Conservation (phyloP, 2,329 filamentous ascomycete species). For the Pseudogymnoascus sp. region DNA sequence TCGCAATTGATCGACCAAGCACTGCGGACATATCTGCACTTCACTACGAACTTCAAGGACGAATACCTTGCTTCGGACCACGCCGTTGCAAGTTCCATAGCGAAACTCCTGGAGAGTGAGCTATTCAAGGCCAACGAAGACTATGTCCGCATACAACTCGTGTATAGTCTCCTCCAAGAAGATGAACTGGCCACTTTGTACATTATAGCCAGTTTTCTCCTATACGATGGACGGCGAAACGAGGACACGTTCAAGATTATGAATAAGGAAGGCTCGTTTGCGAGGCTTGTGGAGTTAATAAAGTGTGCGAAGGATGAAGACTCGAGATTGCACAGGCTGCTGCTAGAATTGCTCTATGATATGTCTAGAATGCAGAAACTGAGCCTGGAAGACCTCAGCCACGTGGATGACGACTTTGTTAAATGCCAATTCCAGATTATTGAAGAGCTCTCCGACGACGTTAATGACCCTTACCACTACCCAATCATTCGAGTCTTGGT, state of each 20-base stretch:
- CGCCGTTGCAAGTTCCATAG: slow-evolving; percentile 72
- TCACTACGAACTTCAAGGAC: slow-evolving; percentile 70
- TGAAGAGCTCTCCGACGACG: slow-evolving; percentile 79
- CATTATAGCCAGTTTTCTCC: slow-evolving; percentile 72
- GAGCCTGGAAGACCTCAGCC: slow-evolving; percentile 66
- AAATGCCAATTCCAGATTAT: slow-evolving; percentile 79
- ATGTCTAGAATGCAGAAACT: slow-evolving; percentile 89
- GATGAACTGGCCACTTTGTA: slow-evolving; percentile 76
- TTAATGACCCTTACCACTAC: slow-evolving; percentile 90
- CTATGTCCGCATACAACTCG: slow-evolving; percentile 87
- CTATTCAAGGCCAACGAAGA: slow-evolving; percentile 69
- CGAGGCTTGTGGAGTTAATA: slow-evolving; percentile 75
- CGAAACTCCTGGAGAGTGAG: slow-evolving; percentile 66
- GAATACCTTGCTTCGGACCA: slow-evolving; percentile 69
- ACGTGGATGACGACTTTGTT: slow-evolving; percentile 74
- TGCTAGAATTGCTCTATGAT: slow-evolving; percentile 89
- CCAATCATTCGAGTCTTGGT: slow-evolving; percentile 88
- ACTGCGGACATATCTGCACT: slow-evolving; percentile 73
- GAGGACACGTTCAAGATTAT: slow-evolving; percentile 78
- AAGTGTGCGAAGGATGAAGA: slow-evolving; percentile 56
- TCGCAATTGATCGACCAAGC: slow-evolving; percentile 70
- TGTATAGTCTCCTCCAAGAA: slow-evolving; percentile 86
- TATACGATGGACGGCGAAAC: slow-evolving; percentile 76
- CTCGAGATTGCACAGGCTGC: slow-evolving; percentile 65
- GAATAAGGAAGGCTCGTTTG: slow-evolving; percentile 78